phyloP scores from a whole-genome alignment of 306 rosid species.

The Dalbergia cochinchinensis region DNA sequence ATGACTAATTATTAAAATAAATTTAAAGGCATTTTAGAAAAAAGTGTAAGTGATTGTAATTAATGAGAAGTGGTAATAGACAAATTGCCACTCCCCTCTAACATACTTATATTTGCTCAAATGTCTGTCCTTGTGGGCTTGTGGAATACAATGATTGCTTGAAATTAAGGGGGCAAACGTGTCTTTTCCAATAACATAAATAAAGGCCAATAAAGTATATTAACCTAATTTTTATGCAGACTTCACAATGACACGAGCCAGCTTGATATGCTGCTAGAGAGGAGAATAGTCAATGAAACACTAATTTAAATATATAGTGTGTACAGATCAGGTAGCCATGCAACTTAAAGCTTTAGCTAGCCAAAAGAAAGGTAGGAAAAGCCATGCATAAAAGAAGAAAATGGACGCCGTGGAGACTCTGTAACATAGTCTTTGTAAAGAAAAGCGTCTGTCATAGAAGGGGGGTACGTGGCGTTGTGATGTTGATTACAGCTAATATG shows the following conservation, averaged over 20 bases:
- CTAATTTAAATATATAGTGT: not conserved
- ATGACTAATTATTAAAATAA: no score
- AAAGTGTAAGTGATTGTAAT: no score
- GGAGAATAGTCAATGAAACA: not conserved
- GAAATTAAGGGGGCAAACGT: no score
- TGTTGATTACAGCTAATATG: conserved; percentile 67
- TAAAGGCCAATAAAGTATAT: no score
- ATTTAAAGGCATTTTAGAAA: no score
- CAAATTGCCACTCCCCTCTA: no score
- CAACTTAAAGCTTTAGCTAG: not conserved
- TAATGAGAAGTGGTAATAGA: no score
- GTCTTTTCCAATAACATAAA: no score
- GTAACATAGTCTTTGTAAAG: conserved; percentile 3
- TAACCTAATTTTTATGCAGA: no score
- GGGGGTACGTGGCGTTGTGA: conserved; percentile 63
- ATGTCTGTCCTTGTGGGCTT: not conserved
- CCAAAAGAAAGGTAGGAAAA: conserved; percentile 16
- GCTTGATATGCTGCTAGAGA: not conserved
- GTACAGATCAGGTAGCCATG: not conserved
- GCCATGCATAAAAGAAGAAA: conserved; percentile 44
- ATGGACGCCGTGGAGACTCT: conserved; percentile 49
- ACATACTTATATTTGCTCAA: not conserved
- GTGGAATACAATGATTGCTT: no score
- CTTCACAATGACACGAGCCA: no score
- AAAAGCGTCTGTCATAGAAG: not conserved